Evolutionary conservation across 1,284 basidiomycete genomes (phyloP), one percentile per base, ranked within the genome.

Genomic region (Microbotryum silenes-acaulis): DNA sequence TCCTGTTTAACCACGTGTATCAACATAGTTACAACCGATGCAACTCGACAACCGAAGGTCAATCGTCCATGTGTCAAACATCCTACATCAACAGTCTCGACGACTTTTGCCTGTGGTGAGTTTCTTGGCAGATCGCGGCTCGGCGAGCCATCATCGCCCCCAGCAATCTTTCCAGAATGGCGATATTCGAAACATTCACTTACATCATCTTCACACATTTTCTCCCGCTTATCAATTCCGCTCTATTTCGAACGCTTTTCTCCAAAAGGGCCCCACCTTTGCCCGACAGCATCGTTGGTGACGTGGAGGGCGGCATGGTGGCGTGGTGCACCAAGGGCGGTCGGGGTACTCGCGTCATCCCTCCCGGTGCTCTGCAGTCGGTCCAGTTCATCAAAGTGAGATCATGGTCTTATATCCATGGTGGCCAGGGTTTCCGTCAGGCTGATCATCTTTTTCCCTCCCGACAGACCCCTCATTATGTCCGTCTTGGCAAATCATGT

Each of bases 21-120:
- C n/a, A 16, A 37, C 21, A 46, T 7, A 44, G 18, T 25, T 23
- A 46, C 51, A 27, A 42, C 61, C 53, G 60, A 3, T 68, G 67
- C 59, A 66, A 66, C 54, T 47, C 23, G 44, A 63, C 64, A 2
- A 68, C 64, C 10, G 58, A 66, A 50, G 79, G 78, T 69, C 81
- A 79, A 63, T 53, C 78, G 2, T 86, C 85, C 0, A 62, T 80
- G 53, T 87, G 86, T 71, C 86, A 87, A 75, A 87, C 85, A 27
- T 66, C 70, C 31, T 66, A 69, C 55, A 64, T 74, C 59, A 73
- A 73, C 65, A 65, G 67, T 23, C 4, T 71, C 23, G 66, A 72
- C 18, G 65, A 66, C 54, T 59, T 66, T 57, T 63, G 62, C 58
- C 29, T 63, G 45, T 63, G 62, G 62, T 48, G n/a, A 12, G 47